Percentiles rank a stretch among this genome's conserved stretches.
phyloP scores from a whole-genome alignment of 768 basidiomycete species.

The Mycena filopes region DNA sequence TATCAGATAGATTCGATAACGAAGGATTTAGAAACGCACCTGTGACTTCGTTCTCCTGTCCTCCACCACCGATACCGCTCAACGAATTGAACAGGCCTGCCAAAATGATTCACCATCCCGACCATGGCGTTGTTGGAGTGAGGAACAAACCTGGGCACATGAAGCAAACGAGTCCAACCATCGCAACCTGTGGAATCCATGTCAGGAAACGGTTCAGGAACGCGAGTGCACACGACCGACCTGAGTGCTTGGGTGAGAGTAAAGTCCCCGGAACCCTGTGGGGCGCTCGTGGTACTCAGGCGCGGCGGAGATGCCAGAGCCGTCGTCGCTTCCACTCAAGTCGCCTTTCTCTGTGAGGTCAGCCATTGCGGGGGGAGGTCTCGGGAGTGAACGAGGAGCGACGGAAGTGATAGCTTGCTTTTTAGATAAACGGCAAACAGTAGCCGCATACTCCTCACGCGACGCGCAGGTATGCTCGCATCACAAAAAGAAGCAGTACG shows the following conservation, averaged over 20 bases:
- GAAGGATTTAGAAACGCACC: no score
- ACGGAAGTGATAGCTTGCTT: no score
- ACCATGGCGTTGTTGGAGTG: no score
- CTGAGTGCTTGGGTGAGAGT: slow-evolving; percentile 64
- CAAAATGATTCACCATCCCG: no score
- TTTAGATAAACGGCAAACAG: no score
- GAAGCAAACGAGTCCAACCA: slow-evolving; percentile 71
- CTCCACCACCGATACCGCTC: slow-evolving; percentile 83
- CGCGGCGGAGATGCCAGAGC: slow-evolving; percentile 33
- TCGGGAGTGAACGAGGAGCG: no score
- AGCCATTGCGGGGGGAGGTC: slow-evolving; percentile 27
- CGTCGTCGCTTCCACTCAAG: slow-evolving; percentile 39
- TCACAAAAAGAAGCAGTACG: no score
- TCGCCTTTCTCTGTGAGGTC: slow-evolving; percentile 35
- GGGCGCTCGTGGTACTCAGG: slow-evolving; percentile 49
- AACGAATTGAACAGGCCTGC: slow-evolving; percentile 84
- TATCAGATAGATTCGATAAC: no score
- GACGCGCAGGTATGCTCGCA: no score
- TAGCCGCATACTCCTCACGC: no score
- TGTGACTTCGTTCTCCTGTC: slow-evolving; percentile 72
- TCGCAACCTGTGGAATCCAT: slow-evolving; percentile 45
- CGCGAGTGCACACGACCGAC: no score
- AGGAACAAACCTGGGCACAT: no score
- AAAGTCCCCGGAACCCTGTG: slow-evolving; percentile 59
- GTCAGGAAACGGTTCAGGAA: slow-evolving; percentile 6